Evolutionary conservation across 106 monocot species (phyloP).

Genomic region (Allium fistulosum): DNA sequence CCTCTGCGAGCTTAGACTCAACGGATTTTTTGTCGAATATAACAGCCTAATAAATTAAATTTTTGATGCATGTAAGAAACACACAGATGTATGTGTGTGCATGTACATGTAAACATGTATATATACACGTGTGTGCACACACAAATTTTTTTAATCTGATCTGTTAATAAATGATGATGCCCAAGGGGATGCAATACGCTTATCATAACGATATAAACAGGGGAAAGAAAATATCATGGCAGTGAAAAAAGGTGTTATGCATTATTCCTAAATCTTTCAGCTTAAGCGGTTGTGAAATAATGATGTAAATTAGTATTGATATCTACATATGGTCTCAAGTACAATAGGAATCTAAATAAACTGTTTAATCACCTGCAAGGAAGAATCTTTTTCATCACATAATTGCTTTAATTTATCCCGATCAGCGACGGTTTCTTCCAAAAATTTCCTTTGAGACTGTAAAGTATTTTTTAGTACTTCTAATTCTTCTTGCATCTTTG

Average conservation of each 20-base stretch:
- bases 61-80: neutral
- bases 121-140: no score
- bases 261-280: no score
- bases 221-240: no score
- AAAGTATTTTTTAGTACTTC: constrained; percentile 61
- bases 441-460: constrained; percentile 53
- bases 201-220: no score
- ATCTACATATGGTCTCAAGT: neutral
- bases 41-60: constrained; percentile 32
- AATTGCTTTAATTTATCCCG: constrained; percentile 49
- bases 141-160: no score
- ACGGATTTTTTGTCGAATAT: constrained; percentile 49
- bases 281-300: neutral
- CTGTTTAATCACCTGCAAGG: constrained; percentile 52
- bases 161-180: no score
- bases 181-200: no score
- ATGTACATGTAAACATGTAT: no score
- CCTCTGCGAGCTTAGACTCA: constrained; percentile 31
- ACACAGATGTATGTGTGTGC: neutral
- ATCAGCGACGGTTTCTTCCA: constrained; percentile 38
- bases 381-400: constrained; percentile 68
- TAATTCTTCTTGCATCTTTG: constrained; percentile 68
- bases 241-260: no score
- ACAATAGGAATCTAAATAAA: no score
- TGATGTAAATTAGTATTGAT: neutral